Evolutionary conservation across 345 rosid genomes (phyloP), one percentile per base, ranked within the genome.

Genomic region (Boechera retrofracta): DNA sequence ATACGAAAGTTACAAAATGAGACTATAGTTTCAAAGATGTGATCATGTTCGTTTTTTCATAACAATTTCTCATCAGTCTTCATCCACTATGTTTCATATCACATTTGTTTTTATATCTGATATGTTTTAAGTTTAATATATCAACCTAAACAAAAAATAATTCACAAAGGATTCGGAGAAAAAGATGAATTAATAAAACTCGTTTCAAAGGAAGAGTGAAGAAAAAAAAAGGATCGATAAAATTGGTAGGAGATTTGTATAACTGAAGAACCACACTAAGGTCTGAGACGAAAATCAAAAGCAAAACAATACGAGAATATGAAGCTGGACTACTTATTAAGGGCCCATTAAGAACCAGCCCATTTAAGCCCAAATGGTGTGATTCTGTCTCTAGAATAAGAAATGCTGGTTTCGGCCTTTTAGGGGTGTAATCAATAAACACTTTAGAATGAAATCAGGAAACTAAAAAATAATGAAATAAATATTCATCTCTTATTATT

Each of bases 401-500:
- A 33, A n/a, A 29, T 59, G 9, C 48, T 18, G 16, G 31, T 18
- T 24, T 21, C 24, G 24, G 24, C 24, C 24, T 21, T 21, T 10
- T 1, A 6, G 31, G 31, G 31, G 13, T 52, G 15, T 52, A 52
- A 9, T 18, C 6, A 18, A n/a, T 4, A 26, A 51, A 29, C 32
- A 38, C 77, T 52, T 18, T 2, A 2, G 12, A 16, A 5, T 63
- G 18, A 55, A 75, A 38, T 4, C 26, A 24, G 24, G 18, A 69
- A n/a, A 31, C 1, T 6, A 67, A 58, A 16, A 13, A 18, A 1
- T 15, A 21, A 2, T 39, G 63, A 69, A 62, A 61, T 31, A 33
- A 51, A 39, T 12, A 53, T 32, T 4, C 57, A 33, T 24, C 11
- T 24, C 31, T 15, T 67, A 21, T 77, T 71, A 71, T 65, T 71